Evolutionary conservation across 345 rosid species (phyloP).

Genomic region (Pugionium dolabratum): DNA sequence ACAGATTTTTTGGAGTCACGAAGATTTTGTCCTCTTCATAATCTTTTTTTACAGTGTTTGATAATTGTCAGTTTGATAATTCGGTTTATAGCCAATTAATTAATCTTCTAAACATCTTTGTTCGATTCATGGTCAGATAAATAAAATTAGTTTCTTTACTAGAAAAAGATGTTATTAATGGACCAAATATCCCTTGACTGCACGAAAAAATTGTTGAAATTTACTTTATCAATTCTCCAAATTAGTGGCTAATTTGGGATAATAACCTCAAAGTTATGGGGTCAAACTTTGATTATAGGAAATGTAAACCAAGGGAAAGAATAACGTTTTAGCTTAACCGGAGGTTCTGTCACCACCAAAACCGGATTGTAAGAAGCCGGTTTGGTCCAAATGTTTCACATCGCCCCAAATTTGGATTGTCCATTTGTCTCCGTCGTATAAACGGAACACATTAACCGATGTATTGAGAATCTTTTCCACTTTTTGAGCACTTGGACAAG

Average conservation of each 20-base stretch:
- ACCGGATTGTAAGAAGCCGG: slow-evolving; percentile 53
- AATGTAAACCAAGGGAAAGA: background rate
- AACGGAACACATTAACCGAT: slow-evolving; percentile 61
- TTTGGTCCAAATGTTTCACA: slow-evolving; percentile 56
- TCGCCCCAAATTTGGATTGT: slow-evolving; percentile 58
- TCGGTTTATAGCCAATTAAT: no score
- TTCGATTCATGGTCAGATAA: background rate
- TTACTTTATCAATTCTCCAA: slow-evolving; percentile 10
- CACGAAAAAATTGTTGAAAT: slow-evolving; percentile 12
- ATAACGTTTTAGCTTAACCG: slow-evolving; percentile 41
- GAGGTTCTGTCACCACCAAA: slow-evolving; percentile 78
- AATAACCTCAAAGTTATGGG: slow-evolving; percentile 20
- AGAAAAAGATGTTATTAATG: slow-evolving; percentile 18
- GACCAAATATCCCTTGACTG: slow-evolving; percentile 18
- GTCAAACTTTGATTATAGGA: slow-evolving; percentile 15
- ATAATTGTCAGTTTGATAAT: no score
- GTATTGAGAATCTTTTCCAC: slow-evolving; percentile 62
- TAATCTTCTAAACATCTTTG: no score
- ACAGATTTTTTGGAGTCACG: slow-evolving; percentile 27
- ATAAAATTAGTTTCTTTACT: slow-evolving; percentile 2
- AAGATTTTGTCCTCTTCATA: slow-evolving; percentile 33
- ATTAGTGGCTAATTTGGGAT: background rate
- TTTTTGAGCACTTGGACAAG: slow-evolving; percentile 54
- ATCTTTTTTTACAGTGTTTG: slow-evolving; percentile 8
- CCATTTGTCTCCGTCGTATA: slow-evolving; percentile 59